phyloP scores from a whole-genome alignment of 2,329 filamentous ascomycete genomes.

The Chrysosporium queenslandicum region DNA sequence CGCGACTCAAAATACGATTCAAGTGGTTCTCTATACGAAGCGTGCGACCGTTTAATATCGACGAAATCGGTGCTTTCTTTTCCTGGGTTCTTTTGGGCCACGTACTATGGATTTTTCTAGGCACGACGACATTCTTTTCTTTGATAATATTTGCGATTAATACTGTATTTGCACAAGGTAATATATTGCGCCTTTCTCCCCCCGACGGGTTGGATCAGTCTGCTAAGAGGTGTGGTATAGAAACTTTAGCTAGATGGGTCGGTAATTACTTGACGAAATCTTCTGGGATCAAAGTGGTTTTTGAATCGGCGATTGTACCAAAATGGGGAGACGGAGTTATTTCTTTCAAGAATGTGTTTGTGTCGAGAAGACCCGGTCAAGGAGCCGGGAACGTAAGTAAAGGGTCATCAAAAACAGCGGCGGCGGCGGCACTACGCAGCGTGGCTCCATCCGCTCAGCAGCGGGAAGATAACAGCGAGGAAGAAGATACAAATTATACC shows the following conservation, averaged over 20 bases:
- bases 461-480: conserved; percentile 31
- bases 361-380: conserved; percentile 81
- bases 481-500: conserved; percentile 92
- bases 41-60: conserved; percentile 83
- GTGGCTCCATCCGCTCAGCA: conserved; percentile 28
- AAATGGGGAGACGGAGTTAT: conserved; percentile 94
- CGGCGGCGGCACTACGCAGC: conserved; percentile 67
- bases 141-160: conserved; percentile 84
- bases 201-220: not conserved
- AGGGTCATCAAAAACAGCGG: conserved; percentile 74
- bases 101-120: conserved; percentile 88
- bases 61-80: conserved; percentile 90
- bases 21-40: conserved; percentile 97
- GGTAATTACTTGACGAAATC: conserved; percentile 93
- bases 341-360: conserved; percentile 91
- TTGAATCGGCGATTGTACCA: conserved; percentile 94
- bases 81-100: conserved; percentile 95
- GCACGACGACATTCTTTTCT: conserved; percentile 95
- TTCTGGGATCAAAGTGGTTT: conserved; percentile 85
- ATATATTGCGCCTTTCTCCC: conserved; percentile 20
- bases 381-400: conserved; percentile 76
- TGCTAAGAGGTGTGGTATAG: conserved; percentile 35
- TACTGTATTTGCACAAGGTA: conserved; percentile 88
- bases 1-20: conserved; percentile 78
- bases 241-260: conserved; percentile 85